Base-by-base conservation (phyloP, 1,284 basidiomycete genomes). In the Ustilago shanxiensis region DNA sequence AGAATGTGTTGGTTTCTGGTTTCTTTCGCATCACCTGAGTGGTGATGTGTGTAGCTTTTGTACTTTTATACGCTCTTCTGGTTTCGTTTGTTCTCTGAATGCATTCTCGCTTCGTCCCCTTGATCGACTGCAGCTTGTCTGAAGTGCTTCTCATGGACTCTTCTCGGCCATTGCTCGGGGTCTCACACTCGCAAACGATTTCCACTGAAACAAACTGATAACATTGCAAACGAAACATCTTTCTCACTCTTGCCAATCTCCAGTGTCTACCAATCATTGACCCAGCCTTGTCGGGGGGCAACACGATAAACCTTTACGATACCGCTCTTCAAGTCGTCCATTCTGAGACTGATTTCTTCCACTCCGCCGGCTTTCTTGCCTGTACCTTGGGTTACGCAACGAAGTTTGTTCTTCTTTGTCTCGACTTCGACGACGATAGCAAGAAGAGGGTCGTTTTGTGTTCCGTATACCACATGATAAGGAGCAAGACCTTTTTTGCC, bases 241-340 rank as follows among this genome's bases (percentile, higher is more conserved):
- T 33, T 33, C 31, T 11, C 11, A 6, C 31, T 33, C 11, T 11
- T 33, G 6, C 16, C 49, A 10, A 35, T 26, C 41, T 20, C 8
- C 6, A 9, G 9, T 10, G 18, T 6, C 39, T 61, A 76, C 73
- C 73, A 76, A 29, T 64, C 61, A 2, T 51, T 28, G 8, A 82
- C 59, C 79, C 79, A 82, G 0, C 68, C 76, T 3, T 66, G 47
- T 11, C 72, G 53, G 10, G 80, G 66, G 24, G 72, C 45, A 1
- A 79, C 66, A 1, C 85, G 62, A 51, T 66, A 83, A 1, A 86
- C 77, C 10, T 83, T 91, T 47, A 95, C 89, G 51, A 88, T 87
- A 13, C 94, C 94, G 79, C 90, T 92, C 88, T 95, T 95, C 79
- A 96, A 85, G 88, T 96, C 95, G 58, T 96, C 94, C 81, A 95